Base-by-base conservation (phyloP, 306 rosid genomes). In the Dryas octopetala region DNA sequence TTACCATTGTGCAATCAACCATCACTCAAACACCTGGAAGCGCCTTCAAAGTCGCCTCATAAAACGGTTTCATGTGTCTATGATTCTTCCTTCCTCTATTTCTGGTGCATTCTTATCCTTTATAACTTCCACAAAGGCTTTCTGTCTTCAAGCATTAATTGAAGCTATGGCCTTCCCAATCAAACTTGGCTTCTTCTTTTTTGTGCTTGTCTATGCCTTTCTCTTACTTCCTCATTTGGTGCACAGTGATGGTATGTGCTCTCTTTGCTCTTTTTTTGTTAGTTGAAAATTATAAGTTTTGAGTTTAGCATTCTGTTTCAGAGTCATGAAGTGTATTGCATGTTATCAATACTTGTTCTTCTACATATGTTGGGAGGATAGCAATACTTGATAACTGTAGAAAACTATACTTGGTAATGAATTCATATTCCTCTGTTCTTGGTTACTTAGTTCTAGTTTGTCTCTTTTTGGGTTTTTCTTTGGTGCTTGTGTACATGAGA, bases 11-110 rank as follows among this genome's bases (percentile, higher is more conserved):
- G 14, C 5, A 68, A 59, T 46, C 16, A 55, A 53, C 61, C 57
- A 45, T 5, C 63, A 53, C 62, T 3, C 41, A 7, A 60, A 83
- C 83, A 83, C 86, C 71, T 75, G 78, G 49, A 64, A 57, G 66
- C 8, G 16, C 45, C 40, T 32, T 47, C 32, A 16, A 43, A 41
- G 16, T 6, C 40, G 4, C 3, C 15, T 55, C 65, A 46, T 44
- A 14, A 23, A 46, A 45, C 49, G 46, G n/a, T 16, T 38, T 19
- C 10, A 7, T 7, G 40, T 17, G 7, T 62, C 17, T 16, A 12
- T 69, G 45, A 16, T 13, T 6, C 16, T 15, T 46, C 15, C 23
- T 8, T 10, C 41, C 19, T 75, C 73, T 50, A 13, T 63, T 14
- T 19, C 17, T 49, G 19, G 17, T 32, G 44, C 32, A 11, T 60